Percentiles rank a stretch among this genome's conserved stretches.
Evolutionary conservation across 495 filamentous ascomycete species (phyloP).

Genomic region (Corynascus novoguineensis): DNA sequence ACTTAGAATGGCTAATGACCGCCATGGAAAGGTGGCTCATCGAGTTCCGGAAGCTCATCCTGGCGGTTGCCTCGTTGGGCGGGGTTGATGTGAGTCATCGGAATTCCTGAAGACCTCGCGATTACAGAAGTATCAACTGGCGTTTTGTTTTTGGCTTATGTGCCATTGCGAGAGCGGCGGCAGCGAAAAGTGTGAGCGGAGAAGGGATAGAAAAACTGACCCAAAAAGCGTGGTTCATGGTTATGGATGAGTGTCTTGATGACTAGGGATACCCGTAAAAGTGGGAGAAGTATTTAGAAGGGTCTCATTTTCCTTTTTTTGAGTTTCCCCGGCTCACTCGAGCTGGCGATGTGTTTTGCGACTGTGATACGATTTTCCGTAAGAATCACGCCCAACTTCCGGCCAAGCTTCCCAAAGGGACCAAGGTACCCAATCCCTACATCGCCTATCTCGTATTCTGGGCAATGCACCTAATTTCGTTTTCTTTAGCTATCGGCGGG

Average conservation of each 20-base stretch:
- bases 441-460: no score
- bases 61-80: background rate
- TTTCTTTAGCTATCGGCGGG: background rate
- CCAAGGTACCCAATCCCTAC: no score
- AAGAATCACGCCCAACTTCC: no score
- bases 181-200: background rate
- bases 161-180: background rate
- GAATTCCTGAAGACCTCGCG: no score
- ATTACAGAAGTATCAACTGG: slow-evolving; percentile 13
- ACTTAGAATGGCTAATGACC: background rate
- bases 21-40: no score
- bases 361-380: background rate
- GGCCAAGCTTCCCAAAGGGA: no score
- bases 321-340: no score
- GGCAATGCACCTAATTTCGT: background rate
- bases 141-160: slow-evolving; percentile 10
- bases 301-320: background rate
- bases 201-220: background rate
- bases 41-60: no score
- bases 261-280: slow-evolving; percentile 13
- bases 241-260: slow-evolving; percentile 5
- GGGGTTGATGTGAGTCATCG: background rate
- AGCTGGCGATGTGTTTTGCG: background rate
- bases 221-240: background rate
- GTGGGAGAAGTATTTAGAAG: background rate